Conservation (phyloP, 768 basidiomycete genomes). For the Suillus subaureus region DNA sequence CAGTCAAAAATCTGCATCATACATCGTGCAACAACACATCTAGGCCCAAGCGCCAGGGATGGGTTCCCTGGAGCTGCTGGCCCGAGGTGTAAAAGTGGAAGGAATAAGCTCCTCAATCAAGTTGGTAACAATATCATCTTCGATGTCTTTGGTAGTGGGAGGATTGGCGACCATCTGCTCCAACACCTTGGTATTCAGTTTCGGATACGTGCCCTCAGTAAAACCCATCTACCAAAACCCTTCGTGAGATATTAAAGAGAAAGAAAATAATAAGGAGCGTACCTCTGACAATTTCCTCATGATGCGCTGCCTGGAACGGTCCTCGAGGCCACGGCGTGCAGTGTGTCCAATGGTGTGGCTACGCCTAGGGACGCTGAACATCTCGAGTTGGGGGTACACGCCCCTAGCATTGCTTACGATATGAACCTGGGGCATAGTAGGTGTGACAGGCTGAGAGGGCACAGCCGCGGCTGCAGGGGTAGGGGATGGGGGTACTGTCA, state of each 20-base stretch:
- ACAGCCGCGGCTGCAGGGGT: constrained; percentile 19
- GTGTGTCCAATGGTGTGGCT: constrained; percentile 35
- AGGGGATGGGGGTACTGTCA: constrained; percentile 10
- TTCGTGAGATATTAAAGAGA: constrained; percentile 13
- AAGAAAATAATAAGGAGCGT: constrained; percentile 42
- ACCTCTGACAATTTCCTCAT: constrained; percentile 57
- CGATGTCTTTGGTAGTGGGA: constrained; percentile 51
- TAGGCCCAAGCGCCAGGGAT: constrained; percentile 52
- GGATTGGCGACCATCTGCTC: constrained; percentile 46
- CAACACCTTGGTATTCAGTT: constrained; percentile 51
- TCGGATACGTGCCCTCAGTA: constrained; percentile 56
- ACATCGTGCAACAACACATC: neutral
- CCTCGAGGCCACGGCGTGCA: constrained; percentile 18
- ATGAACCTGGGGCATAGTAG: constrained; percentile 33
- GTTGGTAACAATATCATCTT: constrained; percentile 68
- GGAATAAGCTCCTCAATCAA: constrained; percentile 61
- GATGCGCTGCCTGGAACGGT: constrained; percentile 47
- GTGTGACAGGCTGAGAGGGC: constrained; percentile 13
- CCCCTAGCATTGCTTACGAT: constrained; percentile 66
- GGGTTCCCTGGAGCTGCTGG: constrained; percentile 33
- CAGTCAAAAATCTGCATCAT: neutral
- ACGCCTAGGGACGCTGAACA: constrained; percentile 56
- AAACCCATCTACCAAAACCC: constrained; percentile 67
- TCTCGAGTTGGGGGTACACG: constrained; percentile 63
- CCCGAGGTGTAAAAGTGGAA: constrained; percentile 38